Conservation (phyloP, 2,329 filamentous ascomycete genomes). For the Pseudogymnoascus sp. region DNA sequence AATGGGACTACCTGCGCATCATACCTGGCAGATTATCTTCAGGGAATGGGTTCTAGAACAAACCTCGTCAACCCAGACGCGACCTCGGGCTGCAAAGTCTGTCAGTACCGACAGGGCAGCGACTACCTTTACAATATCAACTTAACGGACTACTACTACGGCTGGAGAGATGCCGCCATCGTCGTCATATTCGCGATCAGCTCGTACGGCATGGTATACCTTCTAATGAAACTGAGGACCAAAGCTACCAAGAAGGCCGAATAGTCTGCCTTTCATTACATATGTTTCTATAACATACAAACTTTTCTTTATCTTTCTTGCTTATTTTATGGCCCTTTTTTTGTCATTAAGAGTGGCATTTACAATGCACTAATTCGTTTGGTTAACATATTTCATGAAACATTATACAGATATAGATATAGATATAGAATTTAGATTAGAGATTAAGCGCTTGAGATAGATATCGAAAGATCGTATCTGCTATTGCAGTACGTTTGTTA, state of each 20-base stretch:
- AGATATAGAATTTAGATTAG: neutral
- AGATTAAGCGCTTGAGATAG: neutral
- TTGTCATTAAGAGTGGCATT: neutral
- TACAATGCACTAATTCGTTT: neutral
- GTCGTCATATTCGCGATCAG: slow-evolving; percentile 36
- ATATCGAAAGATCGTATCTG: neutral
- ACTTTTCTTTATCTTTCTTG: slow-evolving; percentile 33
- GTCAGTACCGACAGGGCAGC: slow-evolving; percentile 49
- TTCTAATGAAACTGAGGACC: slow-evolving; percentile 41
- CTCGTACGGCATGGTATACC: slow-evolving; percentile 36
- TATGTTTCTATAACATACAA: slow-evolving; percentile 44
- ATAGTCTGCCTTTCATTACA: slow-evolving; percentile 29
- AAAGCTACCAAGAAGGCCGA: slow-evolving; percentile 39
- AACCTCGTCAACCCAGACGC: slow-evolving; percentile 55
- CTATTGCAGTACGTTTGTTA: neutral
- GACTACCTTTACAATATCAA: slow-evolving; percentile 56
- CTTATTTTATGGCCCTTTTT: slow-evolving; percentile 34
- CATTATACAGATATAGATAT: neutral
- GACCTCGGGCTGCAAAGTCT: slow-evolving; percentile 49
- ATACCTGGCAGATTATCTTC: slow-evolving; percentile 48
- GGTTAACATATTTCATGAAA: slow-evolving; percentile 11
- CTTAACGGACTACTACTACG: slow-evolving; percentile 51
- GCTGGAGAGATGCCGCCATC: slow-evolving; percentile 56
- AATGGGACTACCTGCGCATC: slow-evolving; percentile 45
- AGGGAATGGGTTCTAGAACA: slow-evolving; percentile 27